Evolutionary conservation across 768 basidiomycete species (phyloP).

Genomic region (Lyophyllum shimeji): DNA sequence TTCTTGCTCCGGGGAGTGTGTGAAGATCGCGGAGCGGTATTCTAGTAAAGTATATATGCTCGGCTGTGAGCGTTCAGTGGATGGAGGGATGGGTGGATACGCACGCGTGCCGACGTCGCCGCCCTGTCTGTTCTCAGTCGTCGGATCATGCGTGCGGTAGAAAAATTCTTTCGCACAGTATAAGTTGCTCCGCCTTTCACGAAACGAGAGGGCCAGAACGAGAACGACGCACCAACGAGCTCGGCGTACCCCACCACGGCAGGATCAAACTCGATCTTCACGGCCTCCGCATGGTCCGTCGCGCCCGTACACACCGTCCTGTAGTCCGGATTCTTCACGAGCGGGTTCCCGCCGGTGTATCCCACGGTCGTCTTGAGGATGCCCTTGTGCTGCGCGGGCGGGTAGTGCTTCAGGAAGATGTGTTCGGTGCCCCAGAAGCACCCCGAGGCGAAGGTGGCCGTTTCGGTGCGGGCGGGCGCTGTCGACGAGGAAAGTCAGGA

Average conservation of each 20-base stretch:
- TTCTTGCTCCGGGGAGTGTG: constrained; percentile 69
- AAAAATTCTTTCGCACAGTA: constrained; percentile 69
- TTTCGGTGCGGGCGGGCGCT: constrained; percentile 27
- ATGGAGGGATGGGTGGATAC: constrained; percentile 23
- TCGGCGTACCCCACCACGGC: constrained; percentile 75
- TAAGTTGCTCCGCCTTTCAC: too few species aligned
- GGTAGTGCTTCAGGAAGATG: constrained; percentile 80
- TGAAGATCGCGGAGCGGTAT: constrained; percentile 94
- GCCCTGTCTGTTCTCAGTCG: constrained; percentile 79
- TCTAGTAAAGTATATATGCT: constrained; percentile 39
- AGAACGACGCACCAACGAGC: constrained; percentile 70
- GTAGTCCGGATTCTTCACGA: constrained; percentile 63
- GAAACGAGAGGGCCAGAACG: too few species aligned
- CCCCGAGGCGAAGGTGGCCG: constrained; percentile 55
- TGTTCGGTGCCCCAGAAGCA: constrained; percentile 91
- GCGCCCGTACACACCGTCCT: constrained; percentile 72
- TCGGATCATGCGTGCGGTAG: constrained; percentile 93
- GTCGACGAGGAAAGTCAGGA: not conserved
- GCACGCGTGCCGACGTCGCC: constrained; percentile 74
- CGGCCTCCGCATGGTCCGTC: constrained; percentile 88
- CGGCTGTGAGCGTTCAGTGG: not conserved
- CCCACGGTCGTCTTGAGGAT: constrained; percentile 76
- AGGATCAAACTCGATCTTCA: constrained; percentile 86
- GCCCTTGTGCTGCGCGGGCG: constrained; percentile 68
- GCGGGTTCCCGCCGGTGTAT: constrained; percentile 70